Base-by-base conservation (phyloP, 371 early-diverging fungal species). In the Chytridium lagenaria region DNA sequence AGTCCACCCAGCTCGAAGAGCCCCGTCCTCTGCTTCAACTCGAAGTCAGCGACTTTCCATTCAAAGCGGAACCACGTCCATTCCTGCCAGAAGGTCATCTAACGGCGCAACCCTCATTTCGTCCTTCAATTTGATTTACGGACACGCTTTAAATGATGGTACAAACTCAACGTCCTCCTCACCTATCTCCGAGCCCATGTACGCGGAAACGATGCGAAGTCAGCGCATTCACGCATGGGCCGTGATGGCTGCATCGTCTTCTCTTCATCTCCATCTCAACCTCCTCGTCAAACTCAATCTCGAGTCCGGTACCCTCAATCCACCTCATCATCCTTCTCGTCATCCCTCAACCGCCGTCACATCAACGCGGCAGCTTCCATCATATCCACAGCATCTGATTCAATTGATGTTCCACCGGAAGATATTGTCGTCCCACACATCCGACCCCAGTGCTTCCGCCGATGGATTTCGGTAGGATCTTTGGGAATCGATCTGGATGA, bases 21-120 rank as follows among this genome's bases (percentile, higher is more conserved):
- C 63, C 12, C 63, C 63, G 28, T 63, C 63, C 5, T 12, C 16
- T 16, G 66, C 44, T 22, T 66, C 66, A 23, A 28, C 10, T 2
- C 22, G 40, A 5, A 44, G 49, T 22, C 3, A 2, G 23, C 3
- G 61, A 26, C 61, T 31, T 2, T 16, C 10, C 2, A 10, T 34
- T 28, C 34, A 34, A 10, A 34, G n/a, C 7, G 38, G 19, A 5
- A 36, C 63, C 5, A 30, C 44, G 10, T 37, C 66, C 10, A 44
- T 44, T 23, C 66, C 66, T 5, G 5, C 61, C 36, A 16, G 66
- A 16, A 5, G 66, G 2, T 40, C 44, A 5, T 40, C 44, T 3
- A 40, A 44, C 44, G 66, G 66, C n/a, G 49, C 38, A 3, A 66
- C 66, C 7, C 66, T 66, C 22, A 44, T 66, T 34, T 61, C 61